Evolutionary conservation across 129 eudicot genomes (phyloP), one percentile per base, ranked within the genome.

Genomic region (Apium graveolens): DNA sequence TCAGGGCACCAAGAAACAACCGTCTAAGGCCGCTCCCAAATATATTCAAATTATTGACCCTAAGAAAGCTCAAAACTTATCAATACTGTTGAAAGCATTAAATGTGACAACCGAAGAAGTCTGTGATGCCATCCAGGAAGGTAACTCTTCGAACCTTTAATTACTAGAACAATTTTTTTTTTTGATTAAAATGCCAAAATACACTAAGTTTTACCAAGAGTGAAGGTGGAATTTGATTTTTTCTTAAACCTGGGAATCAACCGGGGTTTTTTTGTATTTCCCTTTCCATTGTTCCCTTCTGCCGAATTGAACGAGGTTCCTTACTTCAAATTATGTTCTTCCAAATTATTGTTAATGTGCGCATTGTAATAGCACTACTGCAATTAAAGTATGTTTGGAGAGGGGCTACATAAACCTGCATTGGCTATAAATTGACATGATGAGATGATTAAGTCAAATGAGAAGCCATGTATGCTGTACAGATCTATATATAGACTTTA

Each of bases 51-150:
- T 89, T 42, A 84, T 89, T 38, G 88, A 89, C 80, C 74, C 85
- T 3, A 89, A 86, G 65, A 89, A 86, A 74, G 86, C 92, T 55
- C 92, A 89, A 72, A 89, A 89, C 75, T 73, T 89, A 60, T 80
- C 92, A n/a, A 89, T 89, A 80, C 88, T 89, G 70, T 66, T 89
- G 51, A 83, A 78, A 82, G 92, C 92, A 65, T 70, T 86, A n/a
- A 86, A 89, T 74, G 92, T 89, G 80, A 89, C 92, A 65, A 89
- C 88, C 46, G 90, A 84, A 75, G 92, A 89, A 84, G 88, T 89
- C 48, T 81, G 87, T 69, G 87, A 83, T 48, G 90, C 90, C 32
- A 85, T 89, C 70, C 39, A 45, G 21, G 90, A 89, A 86, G 92
- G 92, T 89, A 48, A 31, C 29, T 78, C 55, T 32, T 74, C 34